Conservation (phyloP, 108 stramenopile species). For the Nitzschia inconspicua region DNA sequence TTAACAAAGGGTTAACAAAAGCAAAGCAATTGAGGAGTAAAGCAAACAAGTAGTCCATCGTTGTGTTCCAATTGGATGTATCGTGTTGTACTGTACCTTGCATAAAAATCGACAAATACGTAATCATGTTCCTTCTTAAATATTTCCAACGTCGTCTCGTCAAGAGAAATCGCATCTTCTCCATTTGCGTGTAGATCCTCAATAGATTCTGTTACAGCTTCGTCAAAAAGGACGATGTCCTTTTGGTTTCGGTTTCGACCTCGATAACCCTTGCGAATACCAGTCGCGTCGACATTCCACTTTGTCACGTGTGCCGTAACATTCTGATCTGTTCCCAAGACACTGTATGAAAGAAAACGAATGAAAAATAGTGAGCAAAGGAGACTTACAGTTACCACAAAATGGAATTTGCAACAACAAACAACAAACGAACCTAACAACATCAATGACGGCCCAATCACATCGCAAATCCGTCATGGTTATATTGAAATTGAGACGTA, state of each 20-base stretch:
- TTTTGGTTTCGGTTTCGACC: slow-evolving; percentile 86
- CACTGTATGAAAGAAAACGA: no score
- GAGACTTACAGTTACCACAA: no score
- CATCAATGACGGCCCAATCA: slow-evolving; percentile 88
- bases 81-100: no score
- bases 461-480: slow-evolving; percentile 91
- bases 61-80: neutral
- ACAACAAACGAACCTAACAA: no score
- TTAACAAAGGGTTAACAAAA: neutral
- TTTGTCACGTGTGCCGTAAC: slow-evolving; percentile 92
- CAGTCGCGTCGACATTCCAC: slow-evolving; percentile 89
- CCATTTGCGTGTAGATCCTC: slow-evolving; percentile 89
- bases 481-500: slow-evolving; percentile 92
- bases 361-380: no score
- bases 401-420: no score
- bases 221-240: slow-evolving; percentile 62
- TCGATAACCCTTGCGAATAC: slow-evolving; percentile 73
- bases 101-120: slow-evolving; percentile 67
- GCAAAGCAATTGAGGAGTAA: neutral
- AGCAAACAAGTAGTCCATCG: neutral
- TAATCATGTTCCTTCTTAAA: slow-evolving; percentile 42
- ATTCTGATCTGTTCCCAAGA: slow-evolving; percentile 93
- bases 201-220: slow-evolving; percentile 62
- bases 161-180: slow-evolving; percentile 75
- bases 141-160: slow-evolving; percentile 36